Percentiles rank a stretch among this genome's conserved stretches.
These are phyloP conservation scores for Melastoma malabathricum DNA, from an alignment of 345 rosid species.

Conservation along the genomic window DNA sequence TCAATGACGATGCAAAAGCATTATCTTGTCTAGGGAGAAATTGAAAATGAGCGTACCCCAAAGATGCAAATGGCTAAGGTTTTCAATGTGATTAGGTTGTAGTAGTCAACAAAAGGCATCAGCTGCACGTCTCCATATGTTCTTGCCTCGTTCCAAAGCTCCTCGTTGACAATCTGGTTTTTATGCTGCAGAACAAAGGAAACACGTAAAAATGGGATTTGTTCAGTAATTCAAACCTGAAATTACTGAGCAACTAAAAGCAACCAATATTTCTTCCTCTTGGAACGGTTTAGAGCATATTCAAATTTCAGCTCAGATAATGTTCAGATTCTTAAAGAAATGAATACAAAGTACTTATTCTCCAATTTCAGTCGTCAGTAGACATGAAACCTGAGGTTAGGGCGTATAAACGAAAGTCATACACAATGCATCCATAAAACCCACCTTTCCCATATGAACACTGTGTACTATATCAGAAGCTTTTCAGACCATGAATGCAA, in stretches of 20 bases:
- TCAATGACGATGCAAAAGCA: slow-evolving; percentile 15
- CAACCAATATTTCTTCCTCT: no score
- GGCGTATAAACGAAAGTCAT: no score
- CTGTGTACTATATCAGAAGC: no score
- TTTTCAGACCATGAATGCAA: no score
- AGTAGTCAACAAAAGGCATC: slow-evolving; percentile 97
- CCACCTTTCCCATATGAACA: no score
- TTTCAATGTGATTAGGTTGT: slow-evolving; percentile 94
- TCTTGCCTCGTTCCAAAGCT: slow-evolving; percentile 84
- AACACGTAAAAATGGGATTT: neutral
- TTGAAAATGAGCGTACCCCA: slow-evolving; percentile 51
- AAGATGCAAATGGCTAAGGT: slow-evolving; percentile 90
- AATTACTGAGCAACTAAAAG: neutral
- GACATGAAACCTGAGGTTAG: no score
- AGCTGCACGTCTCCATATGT: slow-evolving; percentile 83
- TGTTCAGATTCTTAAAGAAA: no score
- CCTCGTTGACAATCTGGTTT: slow-evolving; percentile 72
- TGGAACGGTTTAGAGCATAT: no score
- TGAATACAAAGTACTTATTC: no score
- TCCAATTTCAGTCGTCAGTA: no score
- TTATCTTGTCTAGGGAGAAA: slow-evolving; percentile 6
- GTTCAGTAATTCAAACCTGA: slow-evolving; percentile 2
- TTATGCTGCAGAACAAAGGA: slow-evolving; percentile 58
- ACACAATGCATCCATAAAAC: no score
- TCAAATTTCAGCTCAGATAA: no score